Evolutionary conservation across 495 filamentous ascomycete species (phyloP), one percentile per base, ranked within the genome.

Genomic region (Aspergillus bridgeri): DNA sequence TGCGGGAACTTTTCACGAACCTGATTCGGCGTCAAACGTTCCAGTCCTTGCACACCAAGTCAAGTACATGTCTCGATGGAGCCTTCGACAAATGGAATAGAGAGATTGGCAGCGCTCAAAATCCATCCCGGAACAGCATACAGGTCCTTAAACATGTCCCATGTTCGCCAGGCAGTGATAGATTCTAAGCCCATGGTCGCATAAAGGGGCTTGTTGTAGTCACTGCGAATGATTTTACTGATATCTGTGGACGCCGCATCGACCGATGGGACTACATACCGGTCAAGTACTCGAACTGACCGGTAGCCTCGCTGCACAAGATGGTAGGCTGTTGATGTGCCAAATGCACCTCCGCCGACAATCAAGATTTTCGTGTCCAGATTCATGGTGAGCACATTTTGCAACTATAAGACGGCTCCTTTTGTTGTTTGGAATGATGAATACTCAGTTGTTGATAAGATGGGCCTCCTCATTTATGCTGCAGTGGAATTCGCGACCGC

Each of bases 241-340:
- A 72, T 65, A 57, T 72, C 67, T 6, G 60, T 67, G 2, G 60
- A 55, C 1, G 68, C 64, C 9, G 69, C 64, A 25, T 69, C 65
- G 43, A 52, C 42, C 3, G 65, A 61, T 24, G 69, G 60, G 47
- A 63, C 43, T 60, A 74, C 52, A 62, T 70, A 60, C 59, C 72
- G 60, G 62, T 78, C 73, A 9, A 74, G 59, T 3, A 76, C 66
- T 13, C 42, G 50, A 20, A 68, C 51, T 24, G 58, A 58, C 53
- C 47, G 54, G 50, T 63, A 70, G 3, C 63, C 65, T 13, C 58
- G 49, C 21, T 60, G 54, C 5, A 71, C 55, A 20, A 79, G 69
- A 44, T 79, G 72, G 55, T 75, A 75, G 20, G 72, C 73, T 0
- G 75, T 77, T 4, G 65, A 67, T 6, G 67, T 72, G 38, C 76